Conservation (phyloP, 805 yeast species). For the Yamadazyma kitorensis region DNA sequence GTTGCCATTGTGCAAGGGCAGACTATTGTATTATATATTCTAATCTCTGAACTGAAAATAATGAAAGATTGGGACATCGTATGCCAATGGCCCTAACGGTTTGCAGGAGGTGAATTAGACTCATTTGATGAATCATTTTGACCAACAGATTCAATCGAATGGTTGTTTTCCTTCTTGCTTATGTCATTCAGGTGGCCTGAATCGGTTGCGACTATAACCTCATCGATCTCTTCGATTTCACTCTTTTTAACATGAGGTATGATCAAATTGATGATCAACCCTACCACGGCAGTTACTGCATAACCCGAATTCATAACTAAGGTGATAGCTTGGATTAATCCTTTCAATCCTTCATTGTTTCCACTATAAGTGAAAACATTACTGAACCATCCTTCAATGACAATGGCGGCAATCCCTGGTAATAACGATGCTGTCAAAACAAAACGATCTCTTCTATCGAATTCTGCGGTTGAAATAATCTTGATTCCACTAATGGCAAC, state of each 20-base stretch:
- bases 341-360: conserved; percentile 48
- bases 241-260: background rate
- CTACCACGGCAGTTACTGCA: conserved; percentile 65
- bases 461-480: conserved; percentile 55
- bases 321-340: conserved; percentile 63
- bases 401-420: conserved; percentile 63
- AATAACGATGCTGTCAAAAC: conserved; percentile 60
- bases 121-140: no score
- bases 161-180: background rate
- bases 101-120: no score
- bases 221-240: conserved; percentile 3
- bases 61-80: no score
- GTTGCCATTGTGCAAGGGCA: no score
- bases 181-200: background rate
- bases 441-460: conserved; percentile 70
- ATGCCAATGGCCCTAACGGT: no score
- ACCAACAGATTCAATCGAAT: conserved; percentile 1
- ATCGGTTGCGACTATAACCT: background rate
- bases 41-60: no score
- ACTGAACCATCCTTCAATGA: conserved; percentile 63
- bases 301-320: conserved; percentile 70
- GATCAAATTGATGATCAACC: conserved; percentile 53
- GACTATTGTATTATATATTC: no score
- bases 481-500: conserved; percentile 72
- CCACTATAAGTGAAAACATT: conserved; percentile 64